Conservation (phyloP, 208 protist species). For the Blechomonas ayalai region DNA sequence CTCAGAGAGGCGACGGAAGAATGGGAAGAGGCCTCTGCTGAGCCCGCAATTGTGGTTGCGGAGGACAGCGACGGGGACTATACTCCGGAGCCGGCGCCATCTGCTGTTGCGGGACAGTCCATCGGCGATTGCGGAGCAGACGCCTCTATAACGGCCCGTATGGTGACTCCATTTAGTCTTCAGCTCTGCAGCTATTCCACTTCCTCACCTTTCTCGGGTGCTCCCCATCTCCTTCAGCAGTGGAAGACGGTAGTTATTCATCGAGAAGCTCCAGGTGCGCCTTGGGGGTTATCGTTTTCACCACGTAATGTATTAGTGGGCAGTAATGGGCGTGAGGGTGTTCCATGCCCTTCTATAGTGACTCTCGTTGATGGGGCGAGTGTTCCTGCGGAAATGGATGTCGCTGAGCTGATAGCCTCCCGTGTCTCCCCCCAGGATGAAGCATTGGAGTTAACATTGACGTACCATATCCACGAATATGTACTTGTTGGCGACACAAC, state of each 20-base stretch:
- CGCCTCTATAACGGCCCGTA: too few relatives aligned
- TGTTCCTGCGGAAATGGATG: constrained; percentile 5
- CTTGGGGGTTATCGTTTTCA: background rate
- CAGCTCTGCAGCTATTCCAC: too few relatives aligned
- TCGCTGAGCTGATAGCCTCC: too few relatives aligned
- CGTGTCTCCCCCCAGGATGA: too few relatives aligned
- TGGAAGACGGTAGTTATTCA: too few relatives aligned
- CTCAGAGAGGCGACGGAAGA: background rate
- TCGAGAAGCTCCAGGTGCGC: background rate
- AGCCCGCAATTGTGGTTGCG: background rate
- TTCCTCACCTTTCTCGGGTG: too few relatives aligned
- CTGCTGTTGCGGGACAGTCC: too few relatives aligned
- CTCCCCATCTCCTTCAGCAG: too few relatives aligned
- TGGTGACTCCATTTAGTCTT: too few relatives aligned
- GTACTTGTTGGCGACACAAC: constrained; percentile 26
- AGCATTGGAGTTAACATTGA: constrained; percentile 15
- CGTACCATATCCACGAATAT: constrained; percentile 10
- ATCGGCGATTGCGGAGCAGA: too few relatives aligned
- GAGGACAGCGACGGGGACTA: too few relatives aligned
- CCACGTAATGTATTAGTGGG: constrained; percentile 8
- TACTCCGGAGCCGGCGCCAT: too few relatives aligned
- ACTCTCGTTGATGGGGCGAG: constrained; percentile 15
- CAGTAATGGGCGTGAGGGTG: background rate
- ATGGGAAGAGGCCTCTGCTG: background rate
- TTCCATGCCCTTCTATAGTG: constrained; percentile 18